Evolutionary conservation across 495 filamentous ascomycete species (phyloP).

Genomic region (Aspergillus avenaceus): DNA sequence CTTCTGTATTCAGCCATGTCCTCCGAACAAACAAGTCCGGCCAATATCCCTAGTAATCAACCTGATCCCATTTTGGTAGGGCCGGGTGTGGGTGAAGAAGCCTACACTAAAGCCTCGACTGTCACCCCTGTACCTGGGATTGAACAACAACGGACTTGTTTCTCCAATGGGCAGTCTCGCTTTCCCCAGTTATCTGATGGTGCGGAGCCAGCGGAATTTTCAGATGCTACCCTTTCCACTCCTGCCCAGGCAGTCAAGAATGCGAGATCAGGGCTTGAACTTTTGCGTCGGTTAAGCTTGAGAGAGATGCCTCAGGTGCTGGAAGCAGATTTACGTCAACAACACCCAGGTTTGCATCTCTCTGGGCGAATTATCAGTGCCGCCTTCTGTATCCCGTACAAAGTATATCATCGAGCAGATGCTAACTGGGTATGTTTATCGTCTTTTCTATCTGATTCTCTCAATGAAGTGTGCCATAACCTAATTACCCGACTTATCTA

Average conservation of each 20-base stretch:
- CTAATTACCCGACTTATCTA: constrained; percentile 5
- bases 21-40: constrained; percentile 28
- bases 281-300: constrained; percentile 61
- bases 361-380: constrained; percentile 83
- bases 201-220: constrained; percentile 11
- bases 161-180: constrained; percentile 25
- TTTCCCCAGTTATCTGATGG: constrained; percentile 29
- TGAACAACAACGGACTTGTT: constrained; percentile 15
- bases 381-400: constrained; percentile 80
- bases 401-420: constrained; percentile 60
- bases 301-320: constrained; percentile 41
- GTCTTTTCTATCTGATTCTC: not conserved
- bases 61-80: constrained; percentile 34
- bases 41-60: constrained; percentile 27
- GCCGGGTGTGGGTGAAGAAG: constrained; percentile 28
- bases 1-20: constrained; percentile 21
- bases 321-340: constrained; percentile 53
- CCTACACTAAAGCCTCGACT: constrained; percentile 24
- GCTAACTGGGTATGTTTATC: constrained; percentile 65
- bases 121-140: constrained; percentile 24
- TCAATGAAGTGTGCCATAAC: not conserved
- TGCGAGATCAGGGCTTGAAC: constrained; percentile 53
- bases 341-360: constrained; percentile 64
- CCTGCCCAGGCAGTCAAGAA: constrained; percentile 45
- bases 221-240: constrained; percentile 29